phyloP scores from a whole-genome alignment of 2,329 filamentous ascomycete genomes.

The Phialophora expanda region DNA sequence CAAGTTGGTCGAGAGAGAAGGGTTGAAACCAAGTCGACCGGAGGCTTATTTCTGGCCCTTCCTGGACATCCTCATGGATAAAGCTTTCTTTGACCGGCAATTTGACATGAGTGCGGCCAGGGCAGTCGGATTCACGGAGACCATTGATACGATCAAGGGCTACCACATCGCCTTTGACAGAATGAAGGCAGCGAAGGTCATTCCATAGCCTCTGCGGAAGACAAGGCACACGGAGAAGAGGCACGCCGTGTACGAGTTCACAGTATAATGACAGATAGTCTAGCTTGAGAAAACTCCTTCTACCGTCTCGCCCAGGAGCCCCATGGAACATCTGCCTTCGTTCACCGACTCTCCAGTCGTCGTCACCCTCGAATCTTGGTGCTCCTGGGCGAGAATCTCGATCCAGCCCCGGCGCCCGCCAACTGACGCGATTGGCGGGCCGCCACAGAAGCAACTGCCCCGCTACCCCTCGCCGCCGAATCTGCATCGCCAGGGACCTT shows the following conservation, averaged over 20 bases:
- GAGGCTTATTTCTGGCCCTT: constrained; percentile 36
- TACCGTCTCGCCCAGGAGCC: neutral
- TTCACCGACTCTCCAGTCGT: neutral
- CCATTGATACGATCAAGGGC: constrained; percentile 35
- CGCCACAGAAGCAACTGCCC: constrained; percentile 5
- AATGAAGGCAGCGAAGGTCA: constrained; percentile 38
- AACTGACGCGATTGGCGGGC: constrained; percentile 13
- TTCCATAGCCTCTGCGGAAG: constrained; percentile 14
- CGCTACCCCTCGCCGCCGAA: constrained; percentile 9
- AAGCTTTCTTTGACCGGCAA: constrained; percentile 41
- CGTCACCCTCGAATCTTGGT: constrained; percentile 1
- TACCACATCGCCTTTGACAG: constrained; percentile 41
- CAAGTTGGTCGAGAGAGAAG: constrained; percentile 27
- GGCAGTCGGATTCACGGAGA: constrained; percentile 37
- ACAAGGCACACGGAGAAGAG: neutral
- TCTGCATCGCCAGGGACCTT: neutral
- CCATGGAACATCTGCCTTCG: neutral
- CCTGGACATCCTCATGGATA: constrained; percentile 34
- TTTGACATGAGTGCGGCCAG: constrained; percentile 37
- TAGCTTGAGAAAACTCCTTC: neutral
- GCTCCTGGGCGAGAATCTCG: neutral
- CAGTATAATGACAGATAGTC: neutral
- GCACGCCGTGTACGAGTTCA: neutral
- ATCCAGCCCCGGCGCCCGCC: neutral
- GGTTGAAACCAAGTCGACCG: constrained; percentile 32